Evolutionary conservation across 495 filamentous ascomycete genomes (phyloP).

Genomic region (Xylaria venustula): DNA sequence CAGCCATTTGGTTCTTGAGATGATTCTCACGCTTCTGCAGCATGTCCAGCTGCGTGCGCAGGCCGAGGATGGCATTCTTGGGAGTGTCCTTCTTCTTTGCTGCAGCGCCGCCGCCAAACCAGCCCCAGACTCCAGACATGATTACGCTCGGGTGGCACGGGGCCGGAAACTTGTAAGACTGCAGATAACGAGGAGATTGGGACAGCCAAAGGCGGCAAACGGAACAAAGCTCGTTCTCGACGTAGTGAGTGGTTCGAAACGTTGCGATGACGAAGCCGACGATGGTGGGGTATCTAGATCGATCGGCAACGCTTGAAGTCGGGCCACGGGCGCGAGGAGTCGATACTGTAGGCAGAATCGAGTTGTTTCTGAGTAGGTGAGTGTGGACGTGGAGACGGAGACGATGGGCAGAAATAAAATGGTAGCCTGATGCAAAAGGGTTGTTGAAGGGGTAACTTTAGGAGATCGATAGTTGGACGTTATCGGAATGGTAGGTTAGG

Average conservation of each 20-base stretch:
- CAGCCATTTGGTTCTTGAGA: slow-evolving; percentile 83
- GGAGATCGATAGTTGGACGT: not conserved
- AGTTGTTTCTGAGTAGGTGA: not conserved
- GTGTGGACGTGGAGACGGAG: not conserved
- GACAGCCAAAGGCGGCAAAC: not conserved
- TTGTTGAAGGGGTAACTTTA: not conserved
- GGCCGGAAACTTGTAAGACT: not conserved
- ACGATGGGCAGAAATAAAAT: not conserved
- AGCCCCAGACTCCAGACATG: slow-evolving; percentile 72
- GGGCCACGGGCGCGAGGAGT: not conserved
- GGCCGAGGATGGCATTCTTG: slow-evolving; percentile 91
- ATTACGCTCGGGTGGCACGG: slow-evolving; percentile 15
- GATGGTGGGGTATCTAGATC: slow-evolving; percentile 7
- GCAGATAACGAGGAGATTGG: not conserved
- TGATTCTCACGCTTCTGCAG: slow-evolving; percentile 94
- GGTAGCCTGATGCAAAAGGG: not conserved
- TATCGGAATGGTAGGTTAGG: not conserved
- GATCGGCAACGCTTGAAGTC: slow-evolving; percentile 2
- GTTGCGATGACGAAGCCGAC: not conserved
- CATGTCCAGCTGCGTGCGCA: slow-evolving; percentile 92
- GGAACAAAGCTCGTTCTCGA: not conserved
- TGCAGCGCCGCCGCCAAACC: slow-evolving; percentile 80
- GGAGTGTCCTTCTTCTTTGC: slow-evolving; percentile 87
- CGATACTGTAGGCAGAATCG: not conserved
- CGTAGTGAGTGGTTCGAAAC: not conserved